Conservation (phyloP, 352 stramenopile genomes). For the Globisporangium alternatum region DNA sequence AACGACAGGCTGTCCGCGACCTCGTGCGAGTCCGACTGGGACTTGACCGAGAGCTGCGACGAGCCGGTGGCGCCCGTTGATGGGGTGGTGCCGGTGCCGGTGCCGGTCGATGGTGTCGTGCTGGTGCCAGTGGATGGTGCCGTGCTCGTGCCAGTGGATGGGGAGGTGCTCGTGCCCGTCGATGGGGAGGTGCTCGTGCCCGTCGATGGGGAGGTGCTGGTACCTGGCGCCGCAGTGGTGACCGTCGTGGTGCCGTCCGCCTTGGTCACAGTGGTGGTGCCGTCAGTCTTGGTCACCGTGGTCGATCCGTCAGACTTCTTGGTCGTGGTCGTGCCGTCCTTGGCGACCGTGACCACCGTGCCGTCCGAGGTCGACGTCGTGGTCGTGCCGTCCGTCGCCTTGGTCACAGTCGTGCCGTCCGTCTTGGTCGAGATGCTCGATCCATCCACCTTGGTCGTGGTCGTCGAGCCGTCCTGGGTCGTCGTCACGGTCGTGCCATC, state of each 20-base stretch:
- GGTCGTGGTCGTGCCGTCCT: slow-evolving; percentile 7
- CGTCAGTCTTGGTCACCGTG: slow-evolving; percentile 6
- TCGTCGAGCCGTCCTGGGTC: slow-evolving; percentile 1
- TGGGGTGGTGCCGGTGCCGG: neutral
- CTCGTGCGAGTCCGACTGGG: slow-evolving; percentile 18
- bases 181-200: slow-evolving; percentile 5
- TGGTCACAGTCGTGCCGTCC: slow-evolving; percentile 8
- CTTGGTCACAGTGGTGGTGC: slow-evolving; percentile 7
- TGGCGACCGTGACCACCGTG: slow-evolving; percentile 2
- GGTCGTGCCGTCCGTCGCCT: neutral
- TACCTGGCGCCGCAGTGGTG: slow-evolving; percentile 7
- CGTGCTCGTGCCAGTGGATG: slow-evolving; percentile 13
- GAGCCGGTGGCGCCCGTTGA: slow-evolving; percentile 13
- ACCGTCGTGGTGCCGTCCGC: slow-evolving; percentile 11
- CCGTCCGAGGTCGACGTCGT: slow-evolving; percentile 11
- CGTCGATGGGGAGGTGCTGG: neutral
- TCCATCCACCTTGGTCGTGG: slow-evolving; percentile 7
- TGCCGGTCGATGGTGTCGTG: slow-evolving; percentile 10
- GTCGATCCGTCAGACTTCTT: slow-evolving; percentile 11
- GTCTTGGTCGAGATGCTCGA: slow-evolving; percentile 9
- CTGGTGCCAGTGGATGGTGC: neutral
- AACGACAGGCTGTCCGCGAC: slow-evolving; percentile 35
- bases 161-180: slow-evolving; percentile 1
- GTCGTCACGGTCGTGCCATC: slow-evolving; percentile 10
- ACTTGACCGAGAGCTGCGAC: slow-evolving; percentile 17